Base-by-base conservation (phyloP, 306 rosid genomes). In the Carpinus fangiana region DNA sequence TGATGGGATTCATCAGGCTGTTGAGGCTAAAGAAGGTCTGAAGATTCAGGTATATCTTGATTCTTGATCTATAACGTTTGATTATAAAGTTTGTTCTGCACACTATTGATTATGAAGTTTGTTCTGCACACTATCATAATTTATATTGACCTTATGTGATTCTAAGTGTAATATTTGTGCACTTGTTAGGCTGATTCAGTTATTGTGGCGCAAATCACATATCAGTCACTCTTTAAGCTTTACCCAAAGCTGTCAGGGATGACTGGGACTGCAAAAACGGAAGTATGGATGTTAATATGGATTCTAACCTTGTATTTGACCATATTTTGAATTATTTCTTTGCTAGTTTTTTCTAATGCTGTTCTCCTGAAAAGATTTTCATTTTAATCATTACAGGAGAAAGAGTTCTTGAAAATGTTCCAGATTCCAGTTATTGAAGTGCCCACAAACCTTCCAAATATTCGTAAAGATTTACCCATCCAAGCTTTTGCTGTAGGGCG, bases 181-280 rank as follows among this genome's bases (percentile, higher is more conserved):
- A n/a, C 47, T 83, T 82, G 69, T 57, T 87, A 95, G 98, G 97
- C 98, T 73, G 98, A 95, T 92, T 95, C 98, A 70, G 93, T 95
- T 80, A 86, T 95, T 61, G 97, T 95, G 80, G 98, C 98, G 21
- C 98, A 95, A 86, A 92, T 95, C 82, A 95, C 98, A n/a, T 95
- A 92, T 79, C 98, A 92, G 81, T 95, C 98, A 84, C 83, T 95
- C 38, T 95, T 95, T 85, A 95, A 95, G 88, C 98, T 95, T 83
- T 95, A 91, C 81, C 98, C 98, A 48, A 95, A 90, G 85, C 83
- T 95, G 79, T 95, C 98, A 43, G 98, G 98, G 86, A 95, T 95
- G 98, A 95, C 98, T 62, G 98, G 98, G 80, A 95, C 98, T 80
- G 98, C 98, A 77, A 95, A 95, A 89, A 95, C 98, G 41, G 98